A percentile compares a stretch with the other conserved stretches of the same genome.
Conservation (phyloP, 2,329 filamentous ascomycete genomes). For the Phaeosphaeriaceae sp. region DNA sequence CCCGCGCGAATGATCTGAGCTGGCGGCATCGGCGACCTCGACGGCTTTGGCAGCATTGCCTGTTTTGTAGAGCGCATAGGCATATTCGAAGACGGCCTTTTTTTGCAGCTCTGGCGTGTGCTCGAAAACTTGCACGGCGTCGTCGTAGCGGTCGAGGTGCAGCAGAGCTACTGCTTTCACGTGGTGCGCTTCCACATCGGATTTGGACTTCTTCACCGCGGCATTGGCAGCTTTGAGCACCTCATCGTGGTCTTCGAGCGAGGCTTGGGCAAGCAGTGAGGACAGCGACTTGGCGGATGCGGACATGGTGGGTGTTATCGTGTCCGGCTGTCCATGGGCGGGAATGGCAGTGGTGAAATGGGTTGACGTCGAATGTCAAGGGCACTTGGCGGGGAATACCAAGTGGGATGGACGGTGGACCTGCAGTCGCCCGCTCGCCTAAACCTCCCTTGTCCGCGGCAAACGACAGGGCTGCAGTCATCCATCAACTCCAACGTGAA, state of each 20-base stretch:
- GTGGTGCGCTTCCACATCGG: constrained; percentile 68
- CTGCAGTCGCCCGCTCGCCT: constrained; percentile 28
- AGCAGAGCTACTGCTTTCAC: constrained; percentile 77
- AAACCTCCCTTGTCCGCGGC: constrained; percentile 21
- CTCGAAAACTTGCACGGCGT: constrained; percentile 74
- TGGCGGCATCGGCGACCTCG: constrained; percentile 55
- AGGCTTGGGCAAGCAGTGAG: constrained; percentile 64
- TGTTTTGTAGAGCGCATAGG: constrained; percentile 85
- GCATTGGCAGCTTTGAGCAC: constrained; percentile 71
- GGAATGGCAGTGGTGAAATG: background rate
- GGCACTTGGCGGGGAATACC: constrained; percentile 34
- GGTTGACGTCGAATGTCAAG: constrained; percentile 8
- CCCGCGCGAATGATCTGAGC: constrained; percentile 53
- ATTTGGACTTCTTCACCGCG: constrained; percentile 65
- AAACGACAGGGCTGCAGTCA: background rate
- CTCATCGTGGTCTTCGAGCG: constrained; percentile 76
- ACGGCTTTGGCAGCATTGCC: constrained; percentile 73
- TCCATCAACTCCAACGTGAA: background rate
- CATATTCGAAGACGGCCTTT: constrained; percentile 71
- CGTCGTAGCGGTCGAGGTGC: constrained; percentile 82
- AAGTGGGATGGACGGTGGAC: constrained; percentile 33
- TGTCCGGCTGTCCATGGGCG: constrained; percentile 34
- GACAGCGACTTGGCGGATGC: constrained; percentile 57
- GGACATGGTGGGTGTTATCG: constrained; percentile 43
- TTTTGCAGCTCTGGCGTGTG: constrained; percentile 68